These are phyloP conservation scores for Nannochloropsis gaditana DNA, from an alignment of 108 stramenopile genomes.

Conservation along the genomic window DNA sequence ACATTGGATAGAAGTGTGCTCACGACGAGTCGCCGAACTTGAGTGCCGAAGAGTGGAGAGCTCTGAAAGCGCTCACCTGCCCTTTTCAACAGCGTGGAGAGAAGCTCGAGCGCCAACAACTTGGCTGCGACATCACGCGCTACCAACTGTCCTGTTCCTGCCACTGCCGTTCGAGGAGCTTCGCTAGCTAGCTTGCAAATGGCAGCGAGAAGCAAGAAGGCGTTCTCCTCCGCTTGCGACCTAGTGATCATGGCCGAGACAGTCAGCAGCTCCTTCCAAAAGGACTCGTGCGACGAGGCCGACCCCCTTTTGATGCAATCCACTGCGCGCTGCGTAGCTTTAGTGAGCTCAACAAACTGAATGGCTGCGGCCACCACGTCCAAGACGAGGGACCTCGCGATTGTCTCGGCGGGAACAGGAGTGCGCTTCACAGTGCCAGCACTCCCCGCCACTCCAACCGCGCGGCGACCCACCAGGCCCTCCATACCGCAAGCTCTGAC, in stretches of 20 bases:
- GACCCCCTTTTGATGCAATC: not conserved
- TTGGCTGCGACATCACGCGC: constrained; percentile 9
- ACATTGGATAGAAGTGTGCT: not conserved
- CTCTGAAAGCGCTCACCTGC: not conserved
- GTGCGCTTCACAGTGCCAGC: not conserved
- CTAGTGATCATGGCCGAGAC: not conserved
- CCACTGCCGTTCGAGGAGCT: not conserved
- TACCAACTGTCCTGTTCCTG: not conserved
- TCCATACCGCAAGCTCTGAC: too few relatives aligned
- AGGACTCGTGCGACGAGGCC: not conserved
- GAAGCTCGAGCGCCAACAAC: not conserved
- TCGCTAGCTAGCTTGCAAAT: constrained; percentile 16
- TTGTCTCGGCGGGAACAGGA: too few relatives aligned
- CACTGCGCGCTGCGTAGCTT: constrained; percentile 16
- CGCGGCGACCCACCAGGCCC: too few relatives aligned
- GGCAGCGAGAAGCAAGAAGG: constrained; percentile 20
- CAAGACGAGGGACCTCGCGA: not conserved
- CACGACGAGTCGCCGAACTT: constrained; percentile 5
- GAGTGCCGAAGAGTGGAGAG: not conserved
- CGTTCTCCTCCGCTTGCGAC: not conserved
- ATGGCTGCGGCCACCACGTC: not conserved
- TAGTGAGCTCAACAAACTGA: not conserved
- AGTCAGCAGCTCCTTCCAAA: constrained; percentile 16
- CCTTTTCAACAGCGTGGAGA: not conserved
- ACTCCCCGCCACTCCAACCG: not conserved